phyloP scores from a whole-genome alignment of 768 basidiomycete species.

The Pleurotus salmoneostramineus region DNA sequence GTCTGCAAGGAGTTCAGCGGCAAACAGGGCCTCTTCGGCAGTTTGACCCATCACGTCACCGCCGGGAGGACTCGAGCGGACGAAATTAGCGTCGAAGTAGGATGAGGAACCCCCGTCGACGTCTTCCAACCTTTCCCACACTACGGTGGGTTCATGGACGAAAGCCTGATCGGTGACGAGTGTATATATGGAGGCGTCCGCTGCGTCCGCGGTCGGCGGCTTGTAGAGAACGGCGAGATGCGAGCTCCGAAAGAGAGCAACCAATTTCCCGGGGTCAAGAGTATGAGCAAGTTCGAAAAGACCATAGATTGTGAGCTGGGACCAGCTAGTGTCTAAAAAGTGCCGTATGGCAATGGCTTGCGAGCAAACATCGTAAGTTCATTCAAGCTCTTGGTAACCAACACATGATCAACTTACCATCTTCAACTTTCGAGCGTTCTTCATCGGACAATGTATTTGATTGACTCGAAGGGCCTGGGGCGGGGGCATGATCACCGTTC shows the following conservation, averaged over 20 bases:
- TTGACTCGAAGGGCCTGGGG: conserved; percentile 19
- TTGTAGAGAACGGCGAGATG: conserved; percentile 89
- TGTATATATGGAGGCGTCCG: conserved; percentile 52
- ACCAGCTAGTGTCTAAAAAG: conserved; percentile 68
- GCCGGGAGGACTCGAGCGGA: conserved; percentile 60
- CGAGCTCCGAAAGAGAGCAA: conserved; percentile 89
- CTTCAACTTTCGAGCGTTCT: conserved; percentile 60
- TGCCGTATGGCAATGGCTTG: conserved; percentile 63
- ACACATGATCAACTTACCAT: conserved; percentile 45
- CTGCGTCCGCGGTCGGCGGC: conserved; percentile 25
- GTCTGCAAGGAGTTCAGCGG: conserved; percentile 37
- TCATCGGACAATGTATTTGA: conserved; percentile 38
- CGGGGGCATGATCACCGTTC: conserved; percentile 23
- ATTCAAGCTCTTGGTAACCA: background rate
- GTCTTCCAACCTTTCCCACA: conserved; percentile 91
- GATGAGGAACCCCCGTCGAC: conserved; percentile 75
- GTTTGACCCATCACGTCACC: conserved; percentile 79
- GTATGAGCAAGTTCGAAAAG: conserved; percentile 74
- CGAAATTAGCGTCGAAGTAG: conserved; percentile 76
- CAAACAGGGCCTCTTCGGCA: conserved; percentile 54
- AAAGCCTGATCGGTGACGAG: conserved; percentile 88
- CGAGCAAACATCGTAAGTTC: background rate
- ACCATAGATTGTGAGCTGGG: conserved; percentile 87
- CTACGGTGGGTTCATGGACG: conserved; percentile 68
- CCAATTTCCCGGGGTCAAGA: conserved; percentile 48